Evolutionary conservation across 768 basidiomycete genomes (phyloP), one percentile per base, ranked within the genome.

Genomic region (Lactarius indigo): DNA sequence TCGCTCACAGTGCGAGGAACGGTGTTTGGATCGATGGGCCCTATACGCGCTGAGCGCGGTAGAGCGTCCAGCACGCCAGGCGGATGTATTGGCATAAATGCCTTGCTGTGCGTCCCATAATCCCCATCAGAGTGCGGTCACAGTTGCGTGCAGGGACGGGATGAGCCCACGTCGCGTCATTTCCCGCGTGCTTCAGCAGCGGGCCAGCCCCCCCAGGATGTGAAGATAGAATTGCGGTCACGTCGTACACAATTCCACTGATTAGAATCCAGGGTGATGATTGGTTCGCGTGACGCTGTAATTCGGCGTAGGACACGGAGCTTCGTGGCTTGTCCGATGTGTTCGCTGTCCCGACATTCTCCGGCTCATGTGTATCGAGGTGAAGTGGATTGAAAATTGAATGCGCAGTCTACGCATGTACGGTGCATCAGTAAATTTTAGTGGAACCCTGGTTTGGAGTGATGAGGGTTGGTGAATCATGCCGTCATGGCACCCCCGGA

Each of bases 171-270:
- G 90, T 96, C 37, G 92, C 92, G 74, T 94, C 94, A 74, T 88
- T 90, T 30, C 95, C 95, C 2, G 91, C 93, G 71, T 94, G 92
- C 74, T 92, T 92, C 62, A 96, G 75, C 57, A 96, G 89, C 71
- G 95, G 92, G 73, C 85, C 89, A 73, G 87, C 87, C 9, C 94
- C 94, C 39, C 94, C 92, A 84, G 71, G 57, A 41, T 60, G 62
- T 63, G 72, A 73, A 61, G 61, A 60, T 26, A 71, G 17, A 17
- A 71, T 54, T 28, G 57, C 59, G 42, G 70, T 71, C 61, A 64
- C 58, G 55, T 71, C 63, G 52, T 60, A 64, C 41, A 73, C 54
- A 41, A 57, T 64, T 57, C 59, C 70, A n/a, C 59, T 59, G 55
- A 73, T 69, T 18, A 61, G 37, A 12, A 59, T 56, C 44, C 35